Conservation (phyloP, 495 filamentous ascomycete genomes). For the Tricharina praecox region DNA sequence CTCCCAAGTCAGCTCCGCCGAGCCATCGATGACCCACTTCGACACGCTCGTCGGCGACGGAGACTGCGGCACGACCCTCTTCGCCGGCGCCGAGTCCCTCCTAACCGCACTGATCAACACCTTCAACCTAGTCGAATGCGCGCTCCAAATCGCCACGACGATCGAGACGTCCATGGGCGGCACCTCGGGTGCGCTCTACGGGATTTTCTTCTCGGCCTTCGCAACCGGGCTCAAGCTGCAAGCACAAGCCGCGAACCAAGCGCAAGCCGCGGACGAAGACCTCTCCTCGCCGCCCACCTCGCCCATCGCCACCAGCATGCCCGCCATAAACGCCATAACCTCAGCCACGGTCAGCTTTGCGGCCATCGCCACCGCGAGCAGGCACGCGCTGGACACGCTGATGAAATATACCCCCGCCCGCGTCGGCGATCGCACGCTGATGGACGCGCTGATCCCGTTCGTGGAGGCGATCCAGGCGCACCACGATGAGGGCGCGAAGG, state of each 20-base stretch:
- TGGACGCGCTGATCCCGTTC: slow-evolving; percentile 83
- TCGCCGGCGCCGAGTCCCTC: slow-evolving; percentile 77
- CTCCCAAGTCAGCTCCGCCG: slow-evolving; percentile 23
- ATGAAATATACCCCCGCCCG: slow-evolving; percentile 76
- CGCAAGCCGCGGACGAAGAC: too few relatives aligned
- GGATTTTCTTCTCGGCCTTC: slow-evolving; percentile 88
- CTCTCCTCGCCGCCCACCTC: not conserved
- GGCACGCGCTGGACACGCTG: slow-evolving; percentile 51
- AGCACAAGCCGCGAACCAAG: too few relatives aligned
- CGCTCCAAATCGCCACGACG: slow-evolving; percentile 57
- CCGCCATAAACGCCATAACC: too few relatives aligned
- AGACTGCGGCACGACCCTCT: slow-evolving; percentile 81
- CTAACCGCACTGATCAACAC: slow-evolving; percentile 38
- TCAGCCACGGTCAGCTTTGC: too few relatives aligned
- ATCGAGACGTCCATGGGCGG: slow-evolving; percentile 87
- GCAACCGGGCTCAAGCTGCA: slow-evolving; percentile 44
- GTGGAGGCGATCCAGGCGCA: slow-evolving; percentile 44
- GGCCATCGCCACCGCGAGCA: slow-evolving; percentile 45
- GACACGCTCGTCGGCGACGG: slow-evolving; percentile 92
- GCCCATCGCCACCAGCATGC: slow-evolving; percentile 32
- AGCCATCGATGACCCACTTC: slow-evolving; percentile 70
- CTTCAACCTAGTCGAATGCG: slow-evolving; percentile 51
- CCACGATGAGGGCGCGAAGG: slow-evolving; percentile 23
- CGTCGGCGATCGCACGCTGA: slow-evolving; percentile 72
- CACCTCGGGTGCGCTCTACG: slow-evolving; percentile 85